phyloP scores from a whole-genome alignment of 106 monocot genomes.

The Dactylorhiza incarnata region DNA sequence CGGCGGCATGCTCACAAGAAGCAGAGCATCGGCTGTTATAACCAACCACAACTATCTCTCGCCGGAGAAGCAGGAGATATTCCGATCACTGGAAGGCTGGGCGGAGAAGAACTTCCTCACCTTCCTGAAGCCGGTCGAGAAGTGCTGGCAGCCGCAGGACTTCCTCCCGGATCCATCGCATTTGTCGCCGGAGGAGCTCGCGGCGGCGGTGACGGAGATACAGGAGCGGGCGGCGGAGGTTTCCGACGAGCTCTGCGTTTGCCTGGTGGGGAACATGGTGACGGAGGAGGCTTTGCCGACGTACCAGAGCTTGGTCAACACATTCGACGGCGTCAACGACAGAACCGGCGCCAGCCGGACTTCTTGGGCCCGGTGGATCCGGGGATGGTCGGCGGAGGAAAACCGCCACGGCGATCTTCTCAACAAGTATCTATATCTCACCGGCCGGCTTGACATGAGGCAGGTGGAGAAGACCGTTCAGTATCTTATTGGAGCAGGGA shows the following conservation, averaged over 20 bases:
- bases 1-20: no score
- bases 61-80: slow-evolving; percentile 49
- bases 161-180: slow-evolving; percentile 41
- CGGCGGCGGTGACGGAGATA: slow-evolving; percentile 37
- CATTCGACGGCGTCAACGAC: slow-evolving; percentile 47
- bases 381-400: slow-evolving; percentile 66
- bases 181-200: slow-evolving; percentile 18
- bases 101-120: slow-evolving; percentile 38
- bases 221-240: slow-evolving; percentile 40
- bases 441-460: slow-evolving; percentile 54
- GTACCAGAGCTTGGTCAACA: slow-evolving; percentile 60
- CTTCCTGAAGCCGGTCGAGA: slow-evolving; percentile 51
- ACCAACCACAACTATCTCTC: not conserved
- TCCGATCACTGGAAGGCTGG: slow-evolving; percentile 42
- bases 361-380: slow-evolving; percentile 57
- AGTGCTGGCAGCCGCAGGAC: slow-evolving; percentile 67
- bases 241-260: slow-evolving; percentile 53
- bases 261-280: slow-evolving; percentile 57
- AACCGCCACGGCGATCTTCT: slow-evolving; percentile 60
- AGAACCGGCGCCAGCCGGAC: slow-evolving; percentile 55
- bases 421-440: slow-evolving; percentile 49
- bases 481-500: slow-evolving; percentile 62
- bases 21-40: no score
- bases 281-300: slow-evolving; percentile 65
- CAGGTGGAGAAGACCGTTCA: slow-evolving; percentile 59